phyloP scores from a whole-genome alignment of 2,329 filamentous ascomycete species.

The Colletotrichum destructivum region DNA sequence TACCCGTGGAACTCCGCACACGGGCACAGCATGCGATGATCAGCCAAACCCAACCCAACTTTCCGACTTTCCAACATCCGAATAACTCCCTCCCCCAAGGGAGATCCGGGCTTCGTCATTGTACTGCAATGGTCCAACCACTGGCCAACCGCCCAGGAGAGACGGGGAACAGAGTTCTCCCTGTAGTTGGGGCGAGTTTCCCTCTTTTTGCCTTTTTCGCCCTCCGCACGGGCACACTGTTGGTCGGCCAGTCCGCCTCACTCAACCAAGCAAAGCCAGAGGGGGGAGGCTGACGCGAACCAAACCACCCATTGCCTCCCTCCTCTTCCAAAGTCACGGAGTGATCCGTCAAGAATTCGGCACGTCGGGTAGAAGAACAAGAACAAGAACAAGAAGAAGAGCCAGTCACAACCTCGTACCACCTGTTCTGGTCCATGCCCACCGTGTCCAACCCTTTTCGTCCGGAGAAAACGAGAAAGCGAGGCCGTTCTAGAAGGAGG shows the following conservation, averaged over 20 bases:
- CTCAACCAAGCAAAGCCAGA: slow-evolving; percentile 3
- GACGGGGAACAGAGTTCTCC: slow-evolving; percentile 1
- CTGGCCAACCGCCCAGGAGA: neutral
- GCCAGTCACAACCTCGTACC: slow-evolving; percentile 7
- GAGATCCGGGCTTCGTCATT: slow-evolving; percentile 15
- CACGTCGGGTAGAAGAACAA: neutral
- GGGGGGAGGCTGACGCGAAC: neutral
- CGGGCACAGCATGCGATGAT: neutral
- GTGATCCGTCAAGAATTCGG: neutral
- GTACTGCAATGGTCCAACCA: neutral
- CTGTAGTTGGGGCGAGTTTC: slow-evolving; percentile 4
- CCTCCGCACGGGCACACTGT: slow-evolving; percentile 8
- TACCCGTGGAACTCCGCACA: neutral
- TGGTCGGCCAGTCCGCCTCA: slow-evolving; percentile 27
- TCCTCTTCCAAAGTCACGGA: neutral
- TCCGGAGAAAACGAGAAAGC: slow-evolving; percentile 5
- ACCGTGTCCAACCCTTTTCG: neutral
- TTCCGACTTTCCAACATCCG: neutral
- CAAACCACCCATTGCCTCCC: neutral
- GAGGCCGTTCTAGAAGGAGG: slow-evolving; percentile 33
- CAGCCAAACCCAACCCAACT: slow-evolving; percentile 23
- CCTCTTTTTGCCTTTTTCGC: neutral
- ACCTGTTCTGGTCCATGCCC: neutral
- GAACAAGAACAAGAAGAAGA: slow-evolving; percentile 4
- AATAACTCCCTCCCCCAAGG: neutral